phyloP scores from a whole-genome alignment of 768 basidiomycete genomes.

The Zangia roseola region DNA sequence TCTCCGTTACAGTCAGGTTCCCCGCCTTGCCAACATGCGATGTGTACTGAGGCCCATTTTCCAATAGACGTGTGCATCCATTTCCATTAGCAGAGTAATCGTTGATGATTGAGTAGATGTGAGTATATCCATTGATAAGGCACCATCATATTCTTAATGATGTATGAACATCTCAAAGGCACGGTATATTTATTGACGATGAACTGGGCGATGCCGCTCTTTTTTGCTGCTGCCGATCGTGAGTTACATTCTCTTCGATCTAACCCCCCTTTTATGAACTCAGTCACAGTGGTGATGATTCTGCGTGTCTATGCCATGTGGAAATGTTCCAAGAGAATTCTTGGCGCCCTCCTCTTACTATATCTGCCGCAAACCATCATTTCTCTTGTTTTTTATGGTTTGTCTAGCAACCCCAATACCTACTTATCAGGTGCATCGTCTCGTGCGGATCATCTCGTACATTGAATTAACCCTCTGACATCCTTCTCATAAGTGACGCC shows the following conservation, averaged over 20 bases:
- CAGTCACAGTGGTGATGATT: conserved; percentile 8
- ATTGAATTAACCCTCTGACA: neutral
- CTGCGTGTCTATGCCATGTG: no score
- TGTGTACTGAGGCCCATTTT: no score
- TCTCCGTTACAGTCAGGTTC: neutral
- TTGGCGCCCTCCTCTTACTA: neutral
- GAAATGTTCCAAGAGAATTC: neutral
- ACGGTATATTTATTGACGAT: neutral
- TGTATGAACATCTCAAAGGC: neutral
- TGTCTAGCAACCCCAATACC: neutral
- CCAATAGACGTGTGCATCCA: neutral
- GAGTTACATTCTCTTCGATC: neutral
- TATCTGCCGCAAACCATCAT: neutral
- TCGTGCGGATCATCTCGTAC: neutral
- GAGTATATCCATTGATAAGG: neutral
- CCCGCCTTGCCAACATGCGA: no score
- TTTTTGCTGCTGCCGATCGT: conserved; percentile 5
- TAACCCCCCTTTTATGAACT: neutral
- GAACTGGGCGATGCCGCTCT: neutral
- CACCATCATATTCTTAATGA: neutral
- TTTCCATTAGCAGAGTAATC: no score
- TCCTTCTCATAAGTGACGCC: neutral
- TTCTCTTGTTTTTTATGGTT: neutral
- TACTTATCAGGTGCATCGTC: neutral
- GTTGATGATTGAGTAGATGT: conserved; percentile 1